phyloP scores from a whole-genome alignment of 495 filamentous ascomycete species.

The Hypomontagnella submonticulosa region DNA sequence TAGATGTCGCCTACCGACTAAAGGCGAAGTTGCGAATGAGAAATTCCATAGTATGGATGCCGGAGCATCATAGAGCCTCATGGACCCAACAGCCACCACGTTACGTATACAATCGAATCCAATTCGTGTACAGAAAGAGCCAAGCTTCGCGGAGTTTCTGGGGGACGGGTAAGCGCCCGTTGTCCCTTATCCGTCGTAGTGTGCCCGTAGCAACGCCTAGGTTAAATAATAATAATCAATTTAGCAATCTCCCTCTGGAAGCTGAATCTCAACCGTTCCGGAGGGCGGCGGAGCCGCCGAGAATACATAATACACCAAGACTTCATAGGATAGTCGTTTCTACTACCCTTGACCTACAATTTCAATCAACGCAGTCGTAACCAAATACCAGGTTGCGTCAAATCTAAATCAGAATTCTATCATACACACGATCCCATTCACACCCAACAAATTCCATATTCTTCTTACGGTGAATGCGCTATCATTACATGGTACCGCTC shows the following conservation, averaged over 20 bases:
- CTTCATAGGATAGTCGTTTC: not conserved
- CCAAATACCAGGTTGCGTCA: too few relatives aligned
- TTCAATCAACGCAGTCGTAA: too few relatives aligned
- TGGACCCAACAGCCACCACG: slow-evolving; percentile 1
- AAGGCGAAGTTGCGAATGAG: slow-evolving; percentile 7
- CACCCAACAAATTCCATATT: too few relatives aligned
- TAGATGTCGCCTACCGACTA: not conserved
- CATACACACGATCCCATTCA: too few relatives aligned
- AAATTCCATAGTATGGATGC: not conserved
- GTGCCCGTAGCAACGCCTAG: not conserved
- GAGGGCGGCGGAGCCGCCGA: slow-evolving; percentile 5
- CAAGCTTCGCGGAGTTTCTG: too few relatives aligned
- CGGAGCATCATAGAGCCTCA: slow-evolving; percentile 11
- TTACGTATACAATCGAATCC: not conserved
- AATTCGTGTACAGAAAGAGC: too few relatives aligned
- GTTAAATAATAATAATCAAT: not conserved
- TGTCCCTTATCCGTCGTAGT: slow-evolving; percentile 3
- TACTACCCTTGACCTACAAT: not conserved
- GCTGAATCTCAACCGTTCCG: not conserved
- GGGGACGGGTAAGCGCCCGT: too few relatives aligned
- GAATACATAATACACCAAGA: not conserved
- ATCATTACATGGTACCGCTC: too few relatives aligned
- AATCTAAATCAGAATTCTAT: too few relatives aligned
- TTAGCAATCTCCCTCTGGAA: not conserved
- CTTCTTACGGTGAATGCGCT: too few relatives aligned